Percentiles rank a stretch among this genome's conserved stretches.
These are phyloP conservation scores for Syncephalis fuscata DNA, from an alignment of 371 early-diverging fungal genomes.

Conservation along the genomic window DNA sequence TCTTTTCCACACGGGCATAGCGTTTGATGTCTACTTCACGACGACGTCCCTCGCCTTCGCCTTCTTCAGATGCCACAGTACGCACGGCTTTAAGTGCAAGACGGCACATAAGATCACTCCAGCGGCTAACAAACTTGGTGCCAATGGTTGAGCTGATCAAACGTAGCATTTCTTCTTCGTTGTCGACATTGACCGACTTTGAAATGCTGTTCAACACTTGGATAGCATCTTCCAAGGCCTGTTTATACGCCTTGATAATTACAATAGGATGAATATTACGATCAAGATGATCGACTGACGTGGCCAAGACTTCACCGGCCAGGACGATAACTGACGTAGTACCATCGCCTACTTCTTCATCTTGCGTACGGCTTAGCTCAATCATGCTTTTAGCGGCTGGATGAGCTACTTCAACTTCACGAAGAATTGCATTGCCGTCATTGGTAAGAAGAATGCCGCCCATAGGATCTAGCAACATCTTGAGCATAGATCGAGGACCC, in stretches of 20 bases:
- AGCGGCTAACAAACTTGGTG: conserved; percentile 93
- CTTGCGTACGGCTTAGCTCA: conserved; percentile 98
- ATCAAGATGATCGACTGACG: conserved; percentile 85
- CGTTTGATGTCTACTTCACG: conserved; percentile 95
- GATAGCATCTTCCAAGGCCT: conserved; percentile 85
- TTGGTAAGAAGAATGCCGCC: conserved; percentile 99
- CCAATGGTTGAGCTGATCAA: conserved; percentile 88
- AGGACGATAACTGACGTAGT: conserved; percentile 99
- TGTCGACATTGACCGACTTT: conserved; percentile 62
- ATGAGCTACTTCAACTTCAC: conserved; percentile 99
- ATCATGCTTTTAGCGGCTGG: conserved; percentile 99
- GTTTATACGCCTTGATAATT: conserved; percentile 86
- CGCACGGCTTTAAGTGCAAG: conserved; percentile 95
- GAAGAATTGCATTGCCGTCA: conserved; percentile 98
- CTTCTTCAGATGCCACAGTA: conserved; percentile 64
- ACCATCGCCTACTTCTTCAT: conserved; percentile 99
- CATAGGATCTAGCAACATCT: conserved; percentile 99
- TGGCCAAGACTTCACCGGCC: conserved; percentile 93
- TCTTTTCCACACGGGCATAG: conserved; percentile 96
- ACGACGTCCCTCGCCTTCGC: conserved; percentile 26
- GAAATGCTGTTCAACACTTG: conserved; percentile 71
- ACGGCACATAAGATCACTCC: conserved; percentile 94
- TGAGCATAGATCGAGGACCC: conserved; percentile 99
- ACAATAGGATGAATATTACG: conserved; percentile 97
- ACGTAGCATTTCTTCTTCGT: conserved; percentile 73